These are phyloP conservation scores for Dictyophora rubrovolvata DNA, from an alignment of 768 basidiomycete species.

Conservation along the genomic window DNA sequence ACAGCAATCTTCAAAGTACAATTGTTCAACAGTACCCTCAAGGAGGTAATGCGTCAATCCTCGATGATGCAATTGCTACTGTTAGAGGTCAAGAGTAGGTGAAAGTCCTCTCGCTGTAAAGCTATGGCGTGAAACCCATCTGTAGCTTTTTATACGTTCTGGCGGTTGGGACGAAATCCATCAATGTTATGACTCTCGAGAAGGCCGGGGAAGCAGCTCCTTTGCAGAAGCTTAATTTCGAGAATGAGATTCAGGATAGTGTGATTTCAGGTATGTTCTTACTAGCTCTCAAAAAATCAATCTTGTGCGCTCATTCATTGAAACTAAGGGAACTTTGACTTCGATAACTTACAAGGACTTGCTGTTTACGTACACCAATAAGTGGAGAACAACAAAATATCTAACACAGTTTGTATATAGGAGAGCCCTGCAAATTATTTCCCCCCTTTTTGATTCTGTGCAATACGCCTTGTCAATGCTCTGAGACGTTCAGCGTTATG, in stretches of 20 bases:
- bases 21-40: conserved; percentile 30
- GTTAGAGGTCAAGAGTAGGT: conserved; percentile 15
- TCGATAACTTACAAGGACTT: not conserved
- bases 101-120: too few species aligned
- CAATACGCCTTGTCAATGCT: conserved; percentile 34
- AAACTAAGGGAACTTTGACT: not conserved
- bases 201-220: not conserved
- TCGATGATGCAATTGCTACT: conserved; percentile 17
- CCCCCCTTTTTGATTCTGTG: conserved; percentile 8
- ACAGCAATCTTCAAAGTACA: conserved; percentile 33
- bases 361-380: not conserved
- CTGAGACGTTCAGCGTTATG: conserved; percentile 66
- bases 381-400: not conserved
- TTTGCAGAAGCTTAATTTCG: conserved; percentile 1
- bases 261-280: not conserved
- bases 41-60: conserved; percentile 10
- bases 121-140: not conserved
- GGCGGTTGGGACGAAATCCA: not conserved
- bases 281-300: not conserved
- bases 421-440: not conserved
- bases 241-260: not conserved
- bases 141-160: conserved; percentile 1
- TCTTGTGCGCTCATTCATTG: not conserved
- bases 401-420: not conserved
- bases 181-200: conserved; percentile 1